Evolutionary conservation across 2,329 filamentous ascomycete genomes (phyloP).

Genomic region (Magnaporthiopsis incrustans): DNA sequence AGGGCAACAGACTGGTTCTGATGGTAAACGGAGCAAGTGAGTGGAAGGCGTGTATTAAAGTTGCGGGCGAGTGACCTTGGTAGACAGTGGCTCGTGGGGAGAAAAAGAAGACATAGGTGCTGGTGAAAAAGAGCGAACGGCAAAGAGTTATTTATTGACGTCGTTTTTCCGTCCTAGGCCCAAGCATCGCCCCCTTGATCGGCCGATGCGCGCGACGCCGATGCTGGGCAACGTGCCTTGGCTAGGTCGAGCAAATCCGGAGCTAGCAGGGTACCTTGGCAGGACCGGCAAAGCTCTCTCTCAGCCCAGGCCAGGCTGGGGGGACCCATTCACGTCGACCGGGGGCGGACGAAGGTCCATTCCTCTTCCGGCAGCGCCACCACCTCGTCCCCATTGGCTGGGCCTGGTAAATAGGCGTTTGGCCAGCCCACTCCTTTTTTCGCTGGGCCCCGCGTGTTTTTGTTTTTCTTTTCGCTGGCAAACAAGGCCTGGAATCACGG

Average conservation of each 20-base stretch:
- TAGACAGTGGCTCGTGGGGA: background rate
- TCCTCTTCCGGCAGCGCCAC: background rate
- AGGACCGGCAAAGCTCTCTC: background rate
- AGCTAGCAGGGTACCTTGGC: background rate
- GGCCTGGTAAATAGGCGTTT: background rate
- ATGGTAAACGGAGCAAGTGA: background rate
- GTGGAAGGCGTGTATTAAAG: background rate
- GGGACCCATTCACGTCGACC: too few species aligned
- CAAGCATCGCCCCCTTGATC: background rate
- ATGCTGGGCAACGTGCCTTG: background rate
- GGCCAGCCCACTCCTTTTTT: background rate
- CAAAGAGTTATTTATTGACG: background rate
- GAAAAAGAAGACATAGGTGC: background rate
- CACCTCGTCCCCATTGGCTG: background rate
- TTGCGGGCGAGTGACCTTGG: background rate
- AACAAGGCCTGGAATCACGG: background rate
- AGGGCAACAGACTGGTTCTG: background rate
- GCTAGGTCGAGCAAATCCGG: background rate
- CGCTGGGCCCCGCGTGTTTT: background rate
- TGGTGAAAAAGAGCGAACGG: too few species aligned
- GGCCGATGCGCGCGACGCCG: background rate
- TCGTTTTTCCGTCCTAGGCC: background rate
- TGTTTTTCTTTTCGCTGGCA: background rate
- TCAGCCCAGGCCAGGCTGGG: background rate
- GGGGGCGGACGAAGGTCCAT: background rate